Evolutionary conservation across 2,329 filamentous ascomycete species (phyloP).

Genomic region (Penicillium paneum): DNA sequence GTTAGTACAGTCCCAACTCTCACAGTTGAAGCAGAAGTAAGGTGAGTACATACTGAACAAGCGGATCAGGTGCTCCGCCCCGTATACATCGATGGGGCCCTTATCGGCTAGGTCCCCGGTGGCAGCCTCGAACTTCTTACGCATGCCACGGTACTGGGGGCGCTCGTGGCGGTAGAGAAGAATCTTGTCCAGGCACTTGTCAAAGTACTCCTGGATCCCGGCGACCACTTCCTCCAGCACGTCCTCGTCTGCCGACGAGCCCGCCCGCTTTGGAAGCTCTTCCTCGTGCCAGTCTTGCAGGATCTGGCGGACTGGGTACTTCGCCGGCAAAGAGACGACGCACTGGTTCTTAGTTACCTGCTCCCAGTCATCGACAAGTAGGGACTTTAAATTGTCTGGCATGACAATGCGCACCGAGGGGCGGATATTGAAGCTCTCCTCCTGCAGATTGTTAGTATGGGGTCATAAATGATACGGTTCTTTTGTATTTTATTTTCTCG

Average conservation of each 20-base stretch:
- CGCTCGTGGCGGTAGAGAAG: conserved; percentile 93
- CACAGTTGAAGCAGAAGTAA: neutral
- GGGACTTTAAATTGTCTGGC: conserved; percentile 83
- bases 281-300: conserved; percentile 74
- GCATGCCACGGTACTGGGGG: conserved; percentile 76
- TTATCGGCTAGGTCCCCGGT: conserved; percentile 67
- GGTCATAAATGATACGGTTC: neutral
- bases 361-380: conserved; percentile 98
- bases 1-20: conserved; percentile 1
- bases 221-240: conserved; percentile 85
- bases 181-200: conserved; percentile 81
- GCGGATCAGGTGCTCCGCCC: conserved; percentile 84
- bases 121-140: conserved; percentile 64
- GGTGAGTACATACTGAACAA: conserved; percentile 67
- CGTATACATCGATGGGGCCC: conserved; percentile 76
- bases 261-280: conserved; percentile 66
- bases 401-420: conserved; percentile 83
- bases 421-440: conserved; percentile 79
- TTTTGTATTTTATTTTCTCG: neutral
- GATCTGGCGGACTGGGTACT: conserved; percentile 70
- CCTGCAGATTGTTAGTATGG: conserved; percentile 51
- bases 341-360: conserved; percentile 95
- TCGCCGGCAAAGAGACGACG: conserved; percentile 78
- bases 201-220: conserved; percentile 90
- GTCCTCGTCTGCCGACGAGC: conserved; percentile 62